Evolutionary conservation across 768 basidiomycete genomes (phyloP).

Genomic region (Tricholoma matsutake): DNA sequence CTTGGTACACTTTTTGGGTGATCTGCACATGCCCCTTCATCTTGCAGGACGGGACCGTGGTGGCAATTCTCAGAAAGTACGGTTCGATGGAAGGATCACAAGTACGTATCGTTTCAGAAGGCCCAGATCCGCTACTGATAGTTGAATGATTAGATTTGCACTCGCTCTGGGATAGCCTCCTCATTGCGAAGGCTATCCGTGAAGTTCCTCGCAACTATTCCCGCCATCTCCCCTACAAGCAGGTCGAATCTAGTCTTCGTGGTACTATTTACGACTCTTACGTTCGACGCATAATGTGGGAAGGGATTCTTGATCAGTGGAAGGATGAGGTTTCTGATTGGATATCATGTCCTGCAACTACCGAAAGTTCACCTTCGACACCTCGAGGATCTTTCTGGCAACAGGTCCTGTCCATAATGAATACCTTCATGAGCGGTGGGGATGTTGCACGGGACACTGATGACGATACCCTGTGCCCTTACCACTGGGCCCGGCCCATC

Average conservation of each 20-base stretch:
- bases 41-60: constrained; percentile 85
- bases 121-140: constrained; percentile 3
- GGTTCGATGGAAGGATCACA: constrained; percentile 66
- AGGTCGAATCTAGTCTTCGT: constrained; percentile 63
- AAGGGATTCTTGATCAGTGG: constrained; percentile 77
- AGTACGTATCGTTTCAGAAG: constrained; percentile 43
- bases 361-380: constrained; percentile 1
- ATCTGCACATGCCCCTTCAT: constrained; percentile 93
- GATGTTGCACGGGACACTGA: constrained; percentile 34
- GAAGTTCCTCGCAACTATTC: constrained; percentile 75
- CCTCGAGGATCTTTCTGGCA: constrained; percentile 24
- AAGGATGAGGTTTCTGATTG: constrained; percentile 54
- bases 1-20: constrained; percentile 89
- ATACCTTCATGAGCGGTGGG: constrained; percentile 12
- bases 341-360: constrained; percentile 49
- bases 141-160: constrained; percentile 59
- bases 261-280: constrained; percentile 86
- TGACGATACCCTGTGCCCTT: constrained; percentile 67
- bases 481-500: constrained; percentile 70
- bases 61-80: constrained; percentile 77
- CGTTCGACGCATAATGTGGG: constrained; percentile 83
- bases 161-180: constrained; percentile 79
- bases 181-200: constrained; percentile 82
- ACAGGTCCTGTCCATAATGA: constrained; percentile 22
- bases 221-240: constrained; percentile 59